Conservation (phyloP, 2,329 filamentous ascomycete species). For the Penicillium sp. region DNA sequence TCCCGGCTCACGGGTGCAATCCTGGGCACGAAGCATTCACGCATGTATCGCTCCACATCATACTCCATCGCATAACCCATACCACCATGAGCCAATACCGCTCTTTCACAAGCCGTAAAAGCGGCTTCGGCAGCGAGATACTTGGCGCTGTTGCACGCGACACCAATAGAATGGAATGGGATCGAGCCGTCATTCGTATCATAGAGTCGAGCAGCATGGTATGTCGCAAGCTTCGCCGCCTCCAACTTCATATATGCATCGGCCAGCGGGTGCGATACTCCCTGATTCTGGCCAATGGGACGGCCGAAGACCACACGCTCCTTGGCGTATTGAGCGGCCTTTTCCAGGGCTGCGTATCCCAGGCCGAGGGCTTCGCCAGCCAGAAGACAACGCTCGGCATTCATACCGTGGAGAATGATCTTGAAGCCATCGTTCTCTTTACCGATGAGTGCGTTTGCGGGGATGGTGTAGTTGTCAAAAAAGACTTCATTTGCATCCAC, state of each 20-base stretch:
- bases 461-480: conserved; percentile 74
- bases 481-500: conserved; percentile 87
- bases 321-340: conserved; percentile 63
- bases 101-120: conserved; percentile 60
- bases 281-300: conserved; percentile 61
- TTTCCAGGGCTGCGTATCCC: conserved; percentile 68
- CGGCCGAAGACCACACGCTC: conserved; percentile 63
- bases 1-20: conserved; percentile 60
- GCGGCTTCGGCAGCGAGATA: conserved; percentile 63
- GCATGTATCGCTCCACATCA: conserved; percentile 60
- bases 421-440: conserved; percentile 74
- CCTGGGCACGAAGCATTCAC: conserved; percentile 59
- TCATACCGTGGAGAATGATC: conserved; percentile 77
- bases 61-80: conserved; percentile 66
- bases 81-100: conserved; percentile 58
- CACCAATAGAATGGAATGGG: conserved; percentile 56
- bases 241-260: conserved; percentile 62
- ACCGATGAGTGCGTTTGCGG: conserved; percentile 65
- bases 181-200: conserved; percentile 49
- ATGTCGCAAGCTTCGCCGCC: conserved; percentile 61
- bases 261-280: conserved; percentile 59
- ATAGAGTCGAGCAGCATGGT: conserved; percentile 60
- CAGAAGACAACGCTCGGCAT: conserved; percentile 71
- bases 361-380: conserved; percentile 78
- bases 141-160: conserved; percentile 69